These are phyloP conservation scores for Magnaporthales sp. DNA, from an alignment of 2,329 filamentous ascomycete genomes.

Conservation along the genomic window DNA sequence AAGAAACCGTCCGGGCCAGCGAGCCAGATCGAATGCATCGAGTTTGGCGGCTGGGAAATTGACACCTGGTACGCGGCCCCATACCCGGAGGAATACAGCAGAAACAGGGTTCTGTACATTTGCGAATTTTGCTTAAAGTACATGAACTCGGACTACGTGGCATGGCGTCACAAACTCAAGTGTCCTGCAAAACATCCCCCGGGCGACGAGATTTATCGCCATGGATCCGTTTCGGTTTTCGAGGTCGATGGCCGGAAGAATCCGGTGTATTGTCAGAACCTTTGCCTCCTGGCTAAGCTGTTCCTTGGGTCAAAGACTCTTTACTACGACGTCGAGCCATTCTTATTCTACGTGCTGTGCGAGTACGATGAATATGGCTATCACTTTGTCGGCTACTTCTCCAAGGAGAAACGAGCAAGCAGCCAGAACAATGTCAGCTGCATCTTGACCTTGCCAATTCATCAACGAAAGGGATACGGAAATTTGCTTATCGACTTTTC, in stretches of 20 bases:
- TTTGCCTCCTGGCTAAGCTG: slow-evolving; percentile 90
- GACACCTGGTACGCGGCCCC: slow-evolving; percentile 99
- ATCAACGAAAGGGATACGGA: slow-evolving; percentile 94
- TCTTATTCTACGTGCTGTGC: slow-evolving; percentile 94
- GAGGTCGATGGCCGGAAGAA: slow-evolving; percentile 97
- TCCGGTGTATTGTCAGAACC: slow-evolving; percentile 96
- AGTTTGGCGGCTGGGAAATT: slow-evolving; percentile 95
- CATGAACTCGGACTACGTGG: slow-evolving; percentile 98
- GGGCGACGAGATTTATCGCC: slow-evolving; percentile 93
- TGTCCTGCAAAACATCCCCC: slow-evolving; percentile 95
- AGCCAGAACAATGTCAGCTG: slow-evolving; percentile 97
- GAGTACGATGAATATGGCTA: slow-evolving; percentile 88
- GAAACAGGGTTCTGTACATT: slow-evolving; percentile 94
- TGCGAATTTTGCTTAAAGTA: slow-evolving; percentile 99
- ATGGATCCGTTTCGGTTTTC: slow-evolving; percentile 86
- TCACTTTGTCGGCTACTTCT: slow-evolving; percentile 98
- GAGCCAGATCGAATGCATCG: slow-evolving; percentile 97
- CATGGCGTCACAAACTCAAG: slow-evolving; percentile 95
- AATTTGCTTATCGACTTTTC: slow-evolving; percentile 97
- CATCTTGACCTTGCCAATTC: slow-evolving; percentile 90
- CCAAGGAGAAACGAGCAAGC: slow-evolving; percentile 92
- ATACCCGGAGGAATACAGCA: slow-evolving; percentile 96
- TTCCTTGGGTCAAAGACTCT: slow-evolving; percentile 98
- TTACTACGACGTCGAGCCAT: slow-evolving; percentile 96
- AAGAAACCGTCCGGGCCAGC: slow-evolving; percentile 77